Conservation (phyloP, 1,284 basidiomycete genomes). For the Schizophyllum commune region DNA sequence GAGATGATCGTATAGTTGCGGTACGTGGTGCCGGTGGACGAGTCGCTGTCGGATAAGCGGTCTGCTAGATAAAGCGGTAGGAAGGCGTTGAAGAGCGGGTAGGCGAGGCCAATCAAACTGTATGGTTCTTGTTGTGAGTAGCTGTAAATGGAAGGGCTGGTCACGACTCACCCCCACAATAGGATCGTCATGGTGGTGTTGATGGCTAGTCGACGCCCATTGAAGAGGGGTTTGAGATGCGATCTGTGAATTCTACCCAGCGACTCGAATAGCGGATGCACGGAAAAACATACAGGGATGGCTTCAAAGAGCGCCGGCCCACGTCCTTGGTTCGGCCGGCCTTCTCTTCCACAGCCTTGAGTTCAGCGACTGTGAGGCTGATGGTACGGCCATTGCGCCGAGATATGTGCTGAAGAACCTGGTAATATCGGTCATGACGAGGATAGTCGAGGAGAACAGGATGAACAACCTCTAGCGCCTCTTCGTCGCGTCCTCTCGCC, state of each 20-base stretch:
- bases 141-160: background rate
- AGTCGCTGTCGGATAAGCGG: slow-evolving; percentile 24
- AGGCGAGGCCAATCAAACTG: slow-evolving; percentile 51
- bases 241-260: too few relatives aligned
- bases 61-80: slow-evolving; percentile 43
- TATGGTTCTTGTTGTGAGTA: background rate
- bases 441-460: background rate
- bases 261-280: too few relatives aligned
- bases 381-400: slow-evolving; percentile 41
- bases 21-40: slow-evolving; percentile 30
- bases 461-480: slow-evolving; percentile 37
- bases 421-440: background rate
- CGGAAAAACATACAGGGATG: slow-evolving; percentile 27
- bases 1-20: slow-evolving; percentile 44
- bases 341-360: slow-evolving; percentile 27
- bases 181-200: slow-evolving; percentile 46
- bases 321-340: slow-evolving; percentile 16
- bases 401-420: slow-evolving; percentile 44
- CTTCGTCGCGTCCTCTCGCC: slow-evolving; percentile 47
- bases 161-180: slow-evolving; percentile 42
- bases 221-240: slow-evolving; percentile 45
- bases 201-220: slow-evolving; percentile 36
- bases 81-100: slow-evolving; percentile 50
- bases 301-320: slow-evolving; percentile 31
- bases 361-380: slow-evolving; percentile 36